Base-by-base conservation (phyloP, 257 asterid genomes). In the Forsythia viridissima region DNA sequence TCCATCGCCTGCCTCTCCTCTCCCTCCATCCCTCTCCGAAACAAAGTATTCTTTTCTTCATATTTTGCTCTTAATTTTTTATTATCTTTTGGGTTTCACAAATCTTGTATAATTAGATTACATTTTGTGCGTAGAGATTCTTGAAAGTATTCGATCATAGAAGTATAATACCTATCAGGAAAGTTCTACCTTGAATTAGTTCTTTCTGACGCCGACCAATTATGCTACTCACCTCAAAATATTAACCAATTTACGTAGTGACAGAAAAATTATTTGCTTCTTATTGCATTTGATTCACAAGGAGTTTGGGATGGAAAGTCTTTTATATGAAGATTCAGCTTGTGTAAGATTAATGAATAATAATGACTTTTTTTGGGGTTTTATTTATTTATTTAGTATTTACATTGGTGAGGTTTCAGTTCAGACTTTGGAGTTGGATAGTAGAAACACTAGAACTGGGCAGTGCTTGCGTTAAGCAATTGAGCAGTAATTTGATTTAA, bases 1-100 rank as follows among this genome's bases (percentile, higher is more conserved):
- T 83, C 97, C 76, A 92, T 95, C 77, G 93, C 97, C 44, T 89
- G 97, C 46, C 98, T 95, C 81, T 83, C 92, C 68, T 75, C 94
- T 73, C 81, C 89, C 70, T 85, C 94, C 42, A 77, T 91, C 65
- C 75, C 92, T 61, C 87, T 95, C 81, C 91, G 98, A 67, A 93
- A 92, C 86, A 95, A 95, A 86, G 98, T 95, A 89, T 74, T 51
- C 6, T 55, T 59, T 63, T 15, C 34, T 44, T 40, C 15, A 11
- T 11, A 12, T 51, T 38, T 72, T 67, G 36, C 42, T 57, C n/a
- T 39, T 5, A 21, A 46, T 4, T 16, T 48, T 24, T 21, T 4
- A 30, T 2, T 30, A 44, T 73, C 42, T n/a, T 5, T 7, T 57
- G 66, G 21, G 34, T 55, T 16, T 57, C 66, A 57, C 18, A 46